These are phyloP conservation scores for Prunus persica DNA, from an alignment of 306 rosid genomes.

Conservation along the genomic window Prunus_persica_NCBIv2 NC_034015.1:10713501-10714000, in stretches of 20 bases:
- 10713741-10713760: conserved; percentile 82
- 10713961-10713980: conserved; percentile 87
- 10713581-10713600: conserved; percentile 71
- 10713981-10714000: conserved; percentile 83
- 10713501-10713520: conserved; percentile 72
- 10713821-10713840: conserved; percentile 89
- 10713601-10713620: conserved; percentile 93
- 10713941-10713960: conserved; percentile 93
- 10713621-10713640: conserved; percentile 66
- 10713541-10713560: conserved; percentile 74
- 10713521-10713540: conserved; percentile 89
- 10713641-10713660: conserved; percentile 83
- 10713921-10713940: conserved; percentile 78
- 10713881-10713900: conserved; percentile 93
- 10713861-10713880: conserved; percentile 88
- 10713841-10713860: conserved; percentile 87
- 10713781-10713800: conserved; percentile 75
- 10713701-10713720: conserved; percentile 81
- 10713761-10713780: conserved; percentile 65
- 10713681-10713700: conserved; percentile 80
- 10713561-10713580: conserved; percentile 69
- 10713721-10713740: conserved; percentile 70
- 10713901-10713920: conserved; percentile 81
- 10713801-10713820: conserved; percentile 86
- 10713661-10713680: conserved; percentile 97